phyloP scores from a whole-genome alignment of 2,329 filamentous ascomycete species.

The Botrytis squamosa region DNA sequence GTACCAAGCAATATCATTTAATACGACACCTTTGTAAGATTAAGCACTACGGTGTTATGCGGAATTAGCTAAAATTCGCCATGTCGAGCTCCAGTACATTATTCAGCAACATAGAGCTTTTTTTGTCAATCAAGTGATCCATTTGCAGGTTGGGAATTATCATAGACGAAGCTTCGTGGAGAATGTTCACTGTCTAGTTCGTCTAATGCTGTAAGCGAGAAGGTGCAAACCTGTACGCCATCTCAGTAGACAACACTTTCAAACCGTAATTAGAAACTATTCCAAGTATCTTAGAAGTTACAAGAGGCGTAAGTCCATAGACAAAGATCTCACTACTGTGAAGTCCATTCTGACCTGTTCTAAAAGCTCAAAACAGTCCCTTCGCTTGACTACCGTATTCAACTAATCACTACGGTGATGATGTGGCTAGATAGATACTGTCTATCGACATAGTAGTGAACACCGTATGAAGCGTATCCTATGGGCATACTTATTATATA shows the following conservation, averaged over 20 bases:
- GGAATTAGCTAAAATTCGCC: neutral
- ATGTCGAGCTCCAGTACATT: neutral
- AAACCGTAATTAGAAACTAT: neutral
- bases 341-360: neutral
- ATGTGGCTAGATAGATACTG: neutral
- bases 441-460: neutral
- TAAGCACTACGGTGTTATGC: neutral
- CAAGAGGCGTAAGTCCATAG: neutral
- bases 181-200: neutral
- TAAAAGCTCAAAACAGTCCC: neutral
- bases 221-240: rapidly evolving
- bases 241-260: neutral
- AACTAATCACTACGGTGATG: neutral
- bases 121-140: too few relatives aligned
- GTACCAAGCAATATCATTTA: neutral
- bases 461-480: neutral
- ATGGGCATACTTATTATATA: neutral
- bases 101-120: too few relatives aligned
- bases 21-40: neutral
- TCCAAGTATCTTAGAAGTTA: rapidly evolving
- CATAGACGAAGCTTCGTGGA: neutral
- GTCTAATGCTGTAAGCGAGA: neutral
- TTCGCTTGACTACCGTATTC: neutral
- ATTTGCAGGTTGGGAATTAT: rapidly evolving
- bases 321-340: neutral